Conservation (phyloP, 2,329 filamentous ascomycete species). For the Exophiala spinifera region DNA sequence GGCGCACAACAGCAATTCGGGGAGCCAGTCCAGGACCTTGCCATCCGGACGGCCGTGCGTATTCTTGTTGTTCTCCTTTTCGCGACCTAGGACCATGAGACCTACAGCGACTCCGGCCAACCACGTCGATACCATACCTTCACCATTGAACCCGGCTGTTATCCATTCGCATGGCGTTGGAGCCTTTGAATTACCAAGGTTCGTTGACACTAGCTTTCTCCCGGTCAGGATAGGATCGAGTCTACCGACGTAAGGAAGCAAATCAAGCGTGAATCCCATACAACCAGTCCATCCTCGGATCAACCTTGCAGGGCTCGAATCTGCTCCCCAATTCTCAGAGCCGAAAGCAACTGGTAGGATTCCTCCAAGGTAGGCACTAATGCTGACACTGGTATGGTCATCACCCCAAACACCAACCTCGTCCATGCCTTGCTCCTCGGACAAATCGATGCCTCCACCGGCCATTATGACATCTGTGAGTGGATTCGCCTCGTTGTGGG, state of each 20-base stretch:
- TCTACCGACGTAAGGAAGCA: constrained; percentile 30
- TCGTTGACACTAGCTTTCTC: too few species aligned
- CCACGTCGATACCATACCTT: constrained; percentile 17
- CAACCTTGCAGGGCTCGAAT: too few species aligned
- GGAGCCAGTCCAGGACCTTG: too few species aligned
- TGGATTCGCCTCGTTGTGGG: too few species aligned
- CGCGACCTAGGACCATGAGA: constrained; percentile 23
- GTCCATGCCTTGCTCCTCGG: constrained; percentile 33
- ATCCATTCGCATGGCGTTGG: too few species aligned
- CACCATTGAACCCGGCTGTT: constrained; percentile 31
- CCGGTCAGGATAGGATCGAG: constrained; percentile 13
- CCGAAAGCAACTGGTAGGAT: background rate
- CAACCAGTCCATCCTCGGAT: constrained; percentile 25
- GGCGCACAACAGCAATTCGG: too few species aligned
- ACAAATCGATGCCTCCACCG: constrained; percentile 11
- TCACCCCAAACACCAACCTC: constrained; percentile 36
- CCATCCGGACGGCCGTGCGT: too few species aligned
- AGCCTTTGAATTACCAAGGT: too few species aligned
- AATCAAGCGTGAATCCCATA: constrained; percentile 32
- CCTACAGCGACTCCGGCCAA: constrained; percentile 31
- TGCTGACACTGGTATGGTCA: constrained; percentile 30
- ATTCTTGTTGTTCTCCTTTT: too few species aligned
- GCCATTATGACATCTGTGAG: constrained; percentile 18
- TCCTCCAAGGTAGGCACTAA: constrained; percentile 15
- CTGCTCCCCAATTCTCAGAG: too few species aligned